Evolutionary conservation across 768 basidiomycete genomes (phyloP).

Genomic region (Calocera viscosa): DNA sequence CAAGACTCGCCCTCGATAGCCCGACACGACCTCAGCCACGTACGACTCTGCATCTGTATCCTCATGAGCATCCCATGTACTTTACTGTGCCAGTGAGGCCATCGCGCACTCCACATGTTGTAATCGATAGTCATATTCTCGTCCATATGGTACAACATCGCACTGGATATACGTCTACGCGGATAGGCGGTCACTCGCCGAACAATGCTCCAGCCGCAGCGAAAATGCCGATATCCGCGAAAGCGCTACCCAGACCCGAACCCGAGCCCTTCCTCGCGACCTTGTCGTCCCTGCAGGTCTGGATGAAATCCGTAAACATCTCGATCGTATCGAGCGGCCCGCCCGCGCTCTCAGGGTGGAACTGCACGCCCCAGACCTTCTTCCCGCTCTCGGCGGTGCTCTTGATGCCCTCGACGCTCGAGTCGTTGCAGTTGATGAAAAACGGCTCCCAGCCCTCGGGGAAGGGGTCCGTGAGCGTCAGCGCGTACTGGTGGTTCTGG

Average conservation of each 20-base stretch:
- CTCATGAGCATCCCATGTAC: no score
- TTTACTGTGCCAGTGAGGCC: no score
- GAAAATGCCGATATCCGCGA: background rate
- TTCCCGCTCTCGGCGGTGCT: constrained; percentile 80
- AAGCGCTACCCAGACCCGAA: background rate
- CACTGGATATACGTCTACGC: background rate
- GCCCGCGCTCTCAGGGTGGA: constrained; percentile 97
- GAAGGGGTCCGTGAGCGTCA: constrained; percentile 87
- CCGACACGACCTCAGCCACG: no score
- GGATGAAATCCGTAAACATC: constrained; percentile 92
- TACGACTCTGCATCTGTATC: no score
- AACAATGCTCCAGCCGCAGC: background rate
- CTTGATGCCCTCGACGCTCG: constrained; percentile 97
- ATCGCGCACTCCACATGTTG: background rate
- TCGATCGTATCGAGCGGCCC: constrained; percentile 98
- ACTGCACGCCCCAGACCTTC: constrained; percentile 95
- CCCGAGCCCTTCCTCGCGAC: background rate
- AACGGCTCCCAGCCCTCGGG: constrained; percentile 96
- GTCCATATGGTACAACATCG: background rate
- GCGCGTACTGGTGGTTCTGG: constrained; percentile 98
- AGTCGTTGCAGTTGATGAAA: constrained; percentile 99
- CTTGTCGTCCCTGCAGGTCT: constrained; percentile 47
- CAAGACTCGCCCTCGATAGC: no score
- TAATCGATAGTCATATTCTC: background rate
- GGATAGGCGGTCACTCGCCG: background rate